These are phyloP conservation scores for Nothophoma quercina DNA, from an alignment of 2,329 filamentous ascomycete genomes.

Conservation along the genomic window DNA sequence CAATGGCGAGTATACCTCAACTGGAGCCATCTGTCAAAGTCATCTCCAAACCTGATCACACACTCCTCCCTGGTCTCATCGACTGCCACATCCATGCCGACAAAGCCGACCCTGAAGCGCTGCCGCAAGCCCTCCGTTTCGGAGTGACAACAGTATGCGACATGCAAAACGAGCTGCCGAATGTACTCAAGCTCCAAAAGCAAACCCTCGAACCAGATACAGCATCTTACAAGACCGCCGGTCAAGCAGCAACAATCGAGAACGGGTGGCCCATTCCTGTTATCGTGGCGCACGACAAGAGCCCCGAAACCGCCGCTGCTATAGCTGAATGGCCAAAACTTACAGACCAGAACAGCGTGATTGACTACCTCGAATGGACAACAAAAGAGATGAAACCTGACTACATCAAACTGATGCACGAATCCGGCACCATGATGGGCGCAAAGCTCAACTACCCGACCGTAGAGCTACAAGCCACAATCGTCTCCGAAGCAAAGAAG, in stretches of 20 bases:
- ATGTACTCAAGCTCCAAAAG: constrained; percentile 39
- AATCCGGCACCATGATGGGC: constrained; percentile 54
- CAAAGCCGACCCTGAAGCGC: constrained; percentile 48
- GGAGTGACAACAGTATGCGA: constrained; percentile 62
- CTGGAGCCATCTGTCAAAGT: constrained; percentile 24
- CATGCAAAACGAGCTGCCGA: constrained; percentile 53
- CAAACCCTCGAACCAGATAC: constrained; percentile 43
- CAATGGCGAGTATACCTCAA: constrained; percentile 23
- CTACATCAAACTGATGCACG: constrained; percentile 63
- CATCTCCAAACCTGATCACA: constrained; percentile 56
- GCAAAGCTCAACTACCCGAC: constrained; percentile 49
- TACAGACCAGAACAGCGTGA: constrained; percentile 51
- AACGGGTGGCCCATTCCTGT: constrained; percentile 61
- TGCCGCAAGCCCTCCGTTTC: constrained; percentile 57
- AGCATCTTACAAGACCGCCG: constrained; percentile 59
- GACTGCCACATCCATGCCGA: constrained; percentile 60
- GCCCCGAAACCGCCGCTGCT: constrained; percentile 46
- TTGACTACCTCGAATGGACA: constrained; percentile 52
- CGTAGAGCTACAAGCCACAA: constrained; percentile 54
- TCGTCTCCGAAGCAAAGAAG: constrained; percentile 52
- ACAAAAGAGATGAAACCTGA: constrained; percentile 52
- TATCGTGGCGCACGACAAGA: constrained; percentile 50
- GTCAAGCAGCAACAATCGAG: constrained; percentile 59
- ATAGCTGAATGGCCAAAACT: constrained; percentile 59
- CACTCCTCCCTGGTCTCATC: constrained; percentile 60